phyloP scores from a whole-genome alignment of 306 rosid genomes.

The Gastrolobium villosum region DNA sequence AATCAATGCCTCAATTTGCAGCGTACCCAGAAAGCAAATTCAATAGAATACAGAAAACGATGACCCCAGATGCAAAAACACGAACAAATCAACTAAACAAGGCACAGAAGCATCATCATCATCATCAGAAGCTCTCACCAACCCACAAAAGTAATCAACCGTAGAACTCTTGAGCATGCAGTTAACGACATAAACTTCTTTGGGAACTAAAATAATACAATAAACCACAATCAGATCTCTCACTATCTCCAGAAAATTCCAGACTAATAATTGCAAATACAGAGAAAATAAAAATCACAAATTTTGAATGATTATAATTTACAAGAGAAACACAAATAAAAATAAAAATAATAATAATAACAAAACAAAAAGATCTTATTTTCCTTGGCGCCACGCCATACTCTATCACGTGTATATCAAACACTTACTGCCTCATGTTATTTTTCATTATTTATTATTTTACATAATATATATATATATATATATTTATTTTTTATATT shows the following conservation, averaged over 20 bases:
- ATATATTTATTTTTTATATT: not conserved
- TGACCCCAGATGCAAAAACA: conserved; percentile 40
- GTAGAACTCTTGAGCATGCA: conserved; percentile 50
- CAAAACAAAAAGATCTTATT: conserved; percentile 32
- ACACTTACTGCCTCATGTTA: conserved; percentile 43
- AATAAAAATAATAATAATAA: not conserved
- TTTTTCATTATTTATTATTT: conserved; percentile 20
- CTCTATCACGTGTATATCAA: conserved; percentile 55
- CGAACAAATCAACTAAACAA: conserved; percentile 39
- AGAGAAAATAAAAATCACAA: conserved; percentile 11
- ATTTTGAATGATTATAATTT: conserved; percentile 43
- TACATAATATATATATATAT: not conserved
- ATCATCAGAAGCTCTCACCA: conserved; percentile 20
- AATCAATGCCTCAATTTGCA: conserved; percentile 50
- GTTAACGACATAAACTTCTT: conserved; percentile 38
- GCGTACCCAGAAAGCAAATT: conserved; percentile 38
- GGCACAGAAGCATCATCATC: conserved; percentile 18
- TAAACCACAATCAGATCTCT: conserved; percentile 53
- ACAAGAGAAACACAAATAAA: not conserved
- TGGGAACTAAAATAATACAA: conserved; percentile 43
- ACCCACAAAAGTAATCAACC: conserved; percentile 33
- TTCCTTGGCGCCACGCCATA: conserved; percentile 57
- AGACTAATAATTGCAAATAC: conserved; percentile 37
- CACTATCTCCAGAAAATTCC: conserved; percentile 43
- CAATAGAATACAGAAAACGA: conserved; percentile 19